These are phyloP conservation scores for Ustilaginoidea virens DNA, from an alignment of 2,329 filamentous ascomycete genomes.

Conservation along the genomic window DNA sequence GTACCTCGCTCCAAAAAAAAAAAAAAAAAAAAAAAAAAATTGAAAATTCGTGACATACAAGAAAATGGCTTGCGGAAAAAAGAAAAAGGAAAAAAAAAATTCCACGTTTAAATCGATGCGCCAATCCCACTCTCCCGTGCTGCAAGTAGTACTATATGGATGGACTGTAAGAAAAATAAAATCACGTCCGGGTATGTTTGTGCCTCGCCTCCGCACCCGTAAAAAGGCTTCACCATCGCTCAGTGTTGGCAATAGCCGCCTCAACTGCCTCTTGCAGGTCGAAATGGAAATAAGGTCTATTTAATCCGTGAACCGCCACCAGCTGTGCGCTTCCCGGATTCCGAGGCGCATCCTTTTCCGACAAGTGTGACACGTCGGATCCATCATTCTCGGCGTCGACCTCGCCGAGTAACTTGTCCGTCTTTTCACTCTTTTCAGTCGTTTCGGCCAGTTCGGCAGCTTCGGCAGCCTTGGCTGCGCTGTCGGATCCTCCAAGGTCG, in stretches of 20 bases:
- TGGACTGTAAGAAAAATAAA: too few species aligned
- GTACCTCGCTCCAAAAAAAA: too few species aligned
- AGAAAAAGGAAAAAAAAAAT: too few species aligned
- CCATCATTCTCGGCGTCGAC: constrained; percentile 15
- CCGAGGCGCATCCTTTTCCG: constrained; percentile 14
- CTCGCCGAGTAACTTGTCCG: constrained; percentile 7
- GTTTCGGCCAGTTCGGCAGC: constrained; percentile 37
- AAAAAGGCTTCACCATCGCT: constrained; percentile 8
- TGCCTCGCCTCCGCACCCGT: too few species aligned
- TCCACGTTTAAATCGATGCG: too few species aligned
- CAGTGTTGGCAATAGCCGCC: constrained; percentile 23
- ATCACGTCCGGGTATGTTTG: not conserved
- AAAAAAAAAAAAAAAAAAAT: too few species aligned
- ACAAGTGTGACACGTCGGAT: constrained; percentile 8
- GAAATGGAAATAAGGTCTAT: constrained; percentile 36
- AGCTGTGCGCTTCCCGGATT: constrained; percentile 15
- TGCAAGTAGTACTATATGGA: too few species aligned
- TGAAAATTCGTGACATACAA: too few species aligned
- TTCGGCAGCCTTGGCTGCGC: constrained; percentile 27
- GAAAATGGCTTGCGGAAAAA: too few species aligned
- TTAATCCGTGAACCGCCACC: constrained; percentile 27
- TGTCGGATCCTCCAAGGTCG: constrained; percentile 59
- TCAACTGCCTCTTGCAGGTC: constrained; percentile 34
- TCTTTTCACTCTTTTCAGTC: constrained; percentile 42
- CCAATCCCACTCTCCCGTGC: too few species aligned